Percentiles rank a stretch among this genome's conserved stretches.
Evolutionary conservation across 1,284 basidiomycete genomes (phyloP).

Genomic region (Chalciporus sp.): DNA sequence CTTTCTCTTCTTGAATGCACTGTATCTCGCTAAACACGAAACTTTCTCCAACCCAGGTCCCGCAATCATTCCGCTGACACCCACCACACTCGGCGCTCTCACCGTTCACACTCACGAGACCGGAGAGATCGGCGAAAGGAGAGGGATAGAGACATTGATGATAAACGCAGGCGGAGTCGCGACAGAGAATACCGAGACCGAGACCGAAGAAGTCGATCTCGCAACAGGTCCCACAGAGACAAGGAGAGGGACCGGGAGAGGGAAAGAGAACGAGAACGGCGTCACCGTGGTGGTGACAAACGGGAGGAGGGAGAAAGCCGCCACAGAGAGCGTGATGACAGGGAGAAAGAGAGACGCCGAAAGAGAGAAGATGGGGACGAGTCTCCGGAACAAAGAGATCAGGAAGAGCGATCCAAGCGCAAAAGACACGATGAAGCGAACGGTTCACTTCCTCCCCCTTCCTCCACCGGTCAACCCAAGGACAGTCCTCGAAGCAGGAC

Average conservation of each 20-base stretch:
- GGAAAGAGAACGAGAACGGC: conserved; percentile 41
- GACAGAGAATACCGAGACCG: conserved; percentile 54
- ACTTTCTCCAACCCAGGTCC: conserved; percentile 43
- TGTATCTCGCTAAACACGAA: conserved; percentile 11
- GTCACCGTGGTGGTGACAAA: conserved; percentile 52
- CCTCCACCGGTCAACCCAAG: conserved; percentile 31
- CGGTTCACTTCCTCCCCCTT: conserved; percentile 40
- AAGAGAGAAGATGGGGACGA: conserved; percentile 62
- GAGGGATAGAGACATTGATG: conserved; percentile 55
- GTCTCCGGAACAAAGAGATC: conserved; percentile 41
- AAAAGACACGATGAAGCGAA: conserved; percentile 54
- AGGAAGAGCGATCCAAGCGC: conserved; percentile 58
- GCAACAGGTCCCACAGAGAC: conserved; percentile 48
- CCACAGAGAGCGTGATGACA: conserved; percentile 49
- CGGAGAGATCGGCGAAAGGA: conserved; percentile 53
- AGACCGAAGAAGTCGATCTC: conserved; percentile 43
- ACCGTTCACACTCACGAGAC: conserved; percentile 65
- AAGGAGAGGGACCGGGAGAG: conserved; percentile 50
- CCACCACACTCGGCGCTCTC: conserved; percentile 66
- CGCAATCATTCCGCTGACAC: conserved; percentile 76
- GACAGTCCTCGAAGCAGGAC: conserved; percentile 58
- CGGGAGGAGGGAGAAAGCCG: conserved; percentile 44
- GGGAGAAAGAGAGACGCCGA: conserved; percentile 53
- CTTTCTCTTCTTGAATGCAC: conserved; percentile 7
- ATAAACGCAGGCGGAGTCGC: conserved; percentile 55